phyloP scores from a whole-genome alignment of 805 yeast genomes.

The Jamesozyma spencerorum region DNA sequence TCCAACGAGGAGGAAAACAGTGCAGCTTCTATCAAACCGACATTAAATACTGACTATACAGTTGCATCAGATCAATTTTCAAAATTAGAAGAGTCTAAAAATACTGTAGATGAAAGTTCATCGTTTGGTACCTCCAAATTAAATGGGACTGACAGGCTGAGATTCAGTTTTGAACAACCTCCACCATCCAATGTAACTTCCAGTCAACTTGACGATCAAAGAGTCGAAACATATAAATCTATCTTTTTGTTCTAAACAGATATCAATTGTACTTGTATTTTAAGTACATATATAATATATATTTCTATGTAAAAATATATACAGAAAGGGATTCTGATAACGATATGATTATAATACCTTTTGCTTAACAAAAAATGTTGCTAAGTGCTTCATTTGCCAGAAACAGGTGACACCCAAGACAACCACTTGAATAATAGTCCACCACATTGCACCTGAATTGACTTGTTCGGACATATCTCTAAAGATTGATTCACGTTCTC shows the following conservation, averaged over 20 bases:
- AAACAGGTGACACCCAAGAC: slow-evolving; percentile 59
- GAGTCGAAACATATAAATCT: slow-evolving; percentile 17
- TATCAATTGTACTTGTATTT: not conserved
- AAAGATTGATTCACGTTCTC: slow-evolving; percentile 66
- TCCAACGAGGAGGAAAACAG: not conserved
- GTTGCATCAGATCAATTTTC: too few species aligned
- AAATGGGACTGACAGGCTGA: not conserved
- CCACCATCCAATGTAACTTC: slow-evolving; percentile 12
- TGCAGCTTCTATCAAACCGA: not conserved
- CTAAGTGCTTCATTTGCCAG: slow-evolving; percentile 67
- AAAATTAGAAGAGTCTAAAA: not conserved
- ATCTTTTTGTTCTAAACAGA: slow-evolving; percentile 16
- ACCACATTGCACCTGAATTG: slow-evolving; percentile 59
- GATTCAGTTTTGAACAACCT: slow-evolving; percentile 16
- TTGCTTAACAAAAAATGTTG: slow-evolving; percentile 71
- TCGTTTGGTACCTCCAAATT: not conserved
- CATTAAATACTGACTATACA: too few species aligned
- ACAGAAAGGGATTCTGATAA: not conserved
- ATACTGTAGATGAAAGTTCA: not conserved
- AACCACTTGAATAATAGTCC: slow-evolving; percentile 60
- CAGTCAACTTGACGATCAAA: slow-evolving; percentile 11
- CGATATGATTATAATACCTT: slow-evolving; percentile 34
- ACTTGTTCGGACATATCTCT: slow-evolving; percentile 66
- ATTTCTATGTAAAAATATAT: not conserved
- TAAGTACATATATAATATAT: not conserved